Evolutionary conservation across 208 protist species (phyloP), one percentile per base, ranked within the genome.

Genomic region (Zelonia costaricensis): DNA sequence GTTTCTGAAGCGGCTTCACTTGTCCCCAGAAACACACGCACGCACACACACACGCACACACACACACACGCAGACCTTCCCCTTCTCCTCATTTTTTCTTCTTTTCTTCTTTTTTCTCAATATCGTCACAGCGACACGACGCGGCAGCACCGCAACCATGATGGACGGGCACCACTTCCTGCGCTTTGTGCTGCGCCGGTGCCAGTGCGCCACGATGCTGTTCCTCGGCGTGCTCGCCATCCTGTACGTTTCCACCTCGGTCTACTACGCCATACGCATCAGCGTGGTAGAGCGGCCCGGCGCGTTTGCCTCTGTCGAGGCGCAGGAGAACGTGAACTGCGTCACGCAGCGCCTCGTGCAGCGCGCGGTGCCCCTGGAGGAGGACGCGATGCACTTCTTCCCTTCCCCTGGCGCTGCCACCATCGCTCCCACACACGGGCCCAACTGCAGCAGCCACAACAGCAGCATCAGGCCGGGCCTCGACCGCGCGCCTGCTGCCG

Each of bases 221-320:
- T 73, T 62, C 30, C 3, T 73, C 10, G 36, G 36, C 0, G 43
- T 73, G 1, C 15, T 73, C 31, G 15, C 38, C 0, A 36, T 12
- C 2, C n/a, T 73, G 5, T 73, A 55, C 44, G 45, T 35, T 7
- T 28, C 30, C 6, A 53, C 66, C 1, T 64, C 57, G 8, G n/a
- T 61, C 1, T 73, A 73, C 52, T 73, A 73, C 44, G 58, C 54
- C 12, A 51, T 73, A 42, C 66, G 52, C 58, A 62, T 73, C 43
- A 61, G 45, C 58, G 36, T 55, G 20, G 43, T 48, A 27, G 49
- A 73, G 35, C 27, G 30, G 30, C 52, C 27, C 0, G 15, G 27
- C 5, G 5, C 13, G 28, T 42, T 45, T 22, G n/a, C 8, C 18
- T 0, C 12, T 13, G 18, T 25, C 33, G 39, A 13, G 1, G 49